Percentiles rank a stretch among this genome's conserved stretches.
These are phyloP conservation scores for Pyrenochaeta sp. DNA, from an alignment of 2,329 filamentous ascomycete species.

Conservation along the genomic window DNA sequence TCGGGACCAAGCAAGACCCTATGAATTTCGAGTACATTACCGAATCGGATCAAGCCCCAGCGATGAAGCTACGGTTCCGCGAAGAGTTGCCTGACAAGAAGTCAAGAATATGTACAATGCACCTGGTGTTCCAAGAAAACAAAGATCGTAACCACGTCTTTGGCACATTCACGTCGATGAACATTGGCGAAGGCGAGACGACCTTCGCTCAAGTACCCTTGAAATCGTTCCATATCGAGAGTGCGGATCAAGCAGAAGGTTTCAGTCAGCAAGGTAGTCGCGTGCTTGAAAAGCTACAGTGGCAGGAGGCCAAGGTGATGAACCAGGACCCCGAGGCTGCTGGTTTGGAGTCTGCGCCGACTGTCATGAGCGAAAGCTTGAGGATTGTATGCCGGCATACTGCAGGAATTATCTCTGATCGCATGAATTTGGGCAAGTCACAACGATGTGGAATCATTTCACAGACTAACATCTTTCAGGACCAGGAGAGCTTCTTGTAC, in stretches of 20 bases:
- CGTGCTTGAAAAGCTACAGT: slow-evolving; percentile 58
- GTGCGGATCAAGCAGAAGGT: slow-evolving; percentile 58
- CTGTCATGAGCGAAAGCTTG: slow-evolving; percentile 78
- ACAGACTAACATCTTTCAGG: slow-evolving; percentile 30
- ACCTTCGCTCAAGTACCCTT: slow-evolving; percentile 75
- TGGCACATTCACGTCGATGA: slow-evolving; percentile 74
- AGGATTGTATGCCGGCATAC: slow-evolving; percentile 78
- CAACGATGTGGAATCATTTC: background rate
- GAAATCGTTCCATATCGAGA: slow-evolving; percentile 70
- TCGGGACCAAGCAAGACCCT: slow-evolving; percentile 67
- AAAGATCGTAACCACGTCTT: slow-evolving; percentile 75
- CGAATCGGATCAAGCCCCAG: slow-evolving; percentile 69
- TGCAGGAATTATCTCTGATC: slow-evolving; percentile 80
- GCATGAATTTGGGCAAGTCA: slow-evolving; percentile 73
- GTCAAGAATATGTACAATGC: slow-evolving; percentile 66
- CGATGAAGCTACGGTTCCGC: slow-evolving; percentile 74
- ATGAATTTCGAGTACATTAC: slow-evolving; percentile 75
- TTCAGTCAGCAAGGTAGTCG: slow-evolving; percentile 49
- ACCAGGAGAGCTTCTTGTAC: slow-evolving; percentile 56
- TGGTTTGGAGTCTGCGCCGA: slow-evolving; percentile 66
- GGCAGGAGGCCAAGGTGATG: slow-evolving; percentile 74
- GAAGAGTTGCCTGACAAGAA: slow-evolving; percentile 60
- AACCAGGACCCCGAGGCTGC: slow-evolving; percentile 69
- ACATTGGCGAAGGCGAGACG: slow-evolving; percentile 71
- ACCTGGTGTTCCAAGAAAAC: slow-evolving; percentile 78